Base-by-base conservation (phyloP, 345 rosid genomes). In the Arabis alpina region DNA sequence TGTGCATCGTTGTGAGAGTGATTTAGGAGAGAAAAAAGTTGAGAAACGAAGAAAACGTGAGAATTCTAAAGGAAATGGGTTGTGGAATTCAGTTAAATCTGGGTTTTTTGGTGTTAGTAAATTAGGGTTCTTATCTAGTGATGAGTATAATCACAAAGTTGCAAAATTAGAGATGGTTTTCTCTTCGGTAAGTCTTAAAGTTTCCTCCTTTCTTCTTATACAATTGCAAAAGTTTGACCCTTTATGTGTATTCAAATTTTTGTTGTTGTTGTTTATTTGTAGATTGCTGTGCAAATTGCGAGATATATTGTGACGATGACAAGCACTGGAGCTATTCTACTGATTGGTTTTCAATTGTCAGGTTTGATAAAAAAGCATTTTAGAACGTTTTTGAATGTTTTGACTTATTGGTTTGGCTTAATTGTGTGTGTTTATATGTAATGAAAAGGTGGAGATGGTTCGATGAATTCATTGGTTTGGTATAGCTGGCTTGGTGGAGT, bases 401-500 rank as follows among this genome's bases (percentile, higher is more conserved):
- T 34, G 37, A 34, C 37, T 34, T 8, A 34, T 34, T 34, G 37
- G 8, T 34, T 34, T 34, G 37, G 8, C 63, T 84, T 58, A 13
- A 10, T 32, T 40, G 27, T 24, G 10, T 50, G 37, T 44, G 39
- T 68, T 30, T 60, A 52, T 71, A 23, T 28, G 4, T 28, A 28
- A 76, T 53, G 8, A 78, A 74, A 80, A 91, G 97, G 96, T 61
- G 98, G 97, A 64, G 97, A 91, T 54, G 60, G 83, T 75, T 89
- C 92, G 78, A 85, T 93, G 93, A 80, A 89, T 73, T 70, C 80
- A 27, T 78, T 93, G 79, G 80, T 87, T 78, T 93, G 98, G 96
- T 91, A 84, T 84, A 93, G 98, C 81, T 93, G 97, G 98, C 87
- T 93, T 69, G 98, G 98, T 64, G 96, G 98, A 36, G 64, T 91